Evolutionary conservation across 1,139 yeast species (phyloP).

Genomic region (Yamadazyma triangularis): DNA sequence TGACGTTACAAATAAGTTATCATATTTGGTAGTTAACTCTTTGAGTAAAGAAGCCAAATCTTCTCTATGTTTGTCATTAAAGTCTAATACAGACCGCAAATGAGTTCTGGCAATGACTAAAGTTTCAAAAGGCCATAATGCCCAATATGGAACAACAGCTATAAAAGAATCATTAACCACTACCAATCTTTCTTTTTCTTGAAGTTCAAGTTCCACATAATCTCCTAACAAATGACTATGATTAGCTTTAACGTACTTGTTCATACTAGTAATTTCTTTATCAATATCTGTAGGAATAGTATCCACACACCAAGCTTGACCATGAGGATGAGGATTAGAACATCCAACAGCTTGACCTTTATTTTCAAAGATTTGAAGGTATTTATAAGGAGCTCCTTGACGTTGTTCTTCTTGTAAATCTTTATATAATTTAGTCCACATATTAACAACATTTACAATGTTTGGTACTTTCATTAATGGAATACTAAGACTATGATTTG

Average conservation of each 20-base stretch:
- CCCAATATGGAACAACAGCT: constrained; percentile 82
- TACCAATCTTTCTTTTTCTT: constrained; percentile 50
- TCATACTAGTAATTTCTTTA: constrained; percentile 50
- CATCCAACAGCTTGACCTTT: constrained; percentile 83
- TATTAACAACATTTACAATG: constrained; percentile 44
- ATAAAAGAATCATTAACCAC: constrained; percentile 59
- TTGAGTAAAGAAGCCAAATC: constrained; percentile 59
- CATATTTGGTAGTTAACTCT: constrained; percentile 60
- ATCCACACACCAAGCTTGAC: constrained; percentile 76
- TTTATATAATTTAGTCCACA: constrained; percentile 57
- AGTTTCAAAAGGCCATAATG: constrained; percentile 79
- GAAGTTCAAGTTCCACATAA: constrained; percentile 56
- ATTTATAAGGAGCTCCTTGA: constrained; percentile 44
- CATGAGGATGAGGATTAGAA: constrained; percentile 78
- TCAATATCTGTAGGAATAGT: constrained; percentile 66
- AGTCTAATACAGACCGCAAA: constrained; percentile 47
- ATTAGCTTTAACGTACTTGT: constrained; percentile 40
- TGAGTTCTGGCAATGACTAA: constrained; percentile 55
- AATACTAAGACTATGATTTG: constrained; percentile 64
- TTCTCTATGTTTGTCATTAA: constrained; percentile 42
- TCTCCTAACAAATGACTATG: constrained; percentile 56
- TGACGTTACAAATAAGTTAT: constrained; percentile 63
- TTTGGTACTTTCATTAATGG: constrained; percentile 53
- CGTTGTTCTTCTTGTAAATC: constrained; percentile 34
- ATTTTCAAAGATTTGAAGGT: constrained; percentile 73